Evolutionary conservation across 176 grass and related monocot genomes (phyloP), one percentile per base, ranked within the genome.

Genomic region (Bolboschoenus planiculmis): DNA sequence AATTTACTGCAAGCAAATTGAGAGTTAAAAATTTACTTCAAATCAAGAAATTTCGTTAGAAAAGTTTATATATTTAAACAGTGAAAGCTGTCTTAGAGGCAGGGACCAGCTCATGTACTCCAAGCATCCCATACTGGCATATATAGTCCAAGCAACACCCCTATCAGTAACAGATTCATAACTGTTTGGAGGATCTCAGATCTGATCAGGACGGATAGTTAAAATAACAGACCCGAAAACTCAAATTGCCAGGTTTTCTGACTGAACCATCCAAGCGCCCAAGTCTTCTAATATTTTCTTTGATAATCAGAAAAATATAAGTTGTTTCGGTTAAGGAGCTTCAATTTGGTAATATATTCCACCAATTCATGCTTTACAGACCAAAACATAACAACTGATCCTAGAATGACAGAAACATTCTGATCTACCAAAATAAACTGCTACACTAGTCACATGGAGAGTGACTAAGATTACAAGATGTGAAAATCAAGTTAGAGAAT

Each of bases 381-480:
- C 24, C 26, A 51, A n/a, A 76, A 20, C 44, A 48, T 14, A 30
- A 48, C 11, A 46, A 51, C 26, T 48, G 72, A 31, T 31, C 43
- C 15, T 18, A 3, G 50, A 53, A 53, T 53, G 13, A 10, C 50
- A 53, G 11, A 50, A 76, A 33, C 72, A 51, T 76, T 73, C 68
- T 76, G 72, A 76, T 7, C 42, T 30, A 76, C 24, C 24, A 24
- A 50, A 50, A 74, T 30, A 76, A 48, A 51, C 44, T 8, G 26
- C 13, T 48, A 51, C 4, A 8, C 36, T 78, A 78, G 75, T 62
- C 37, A 77, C 56, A 53, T 36, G 58, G 76, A 16, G 24, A 33
- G 56, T 54, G 39, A 84, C 83, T 61, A 29, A 47, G 27, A 72
- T 46, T 72, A 60, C 83, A 84, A 73, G 56, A 76, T 29, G 47